Evolutionary conservation across 176 grass and related monocot genomes (phyloP), one percentile per base, ranked within the genome.

Genomic region (Oryza meyeriana): DNA sequence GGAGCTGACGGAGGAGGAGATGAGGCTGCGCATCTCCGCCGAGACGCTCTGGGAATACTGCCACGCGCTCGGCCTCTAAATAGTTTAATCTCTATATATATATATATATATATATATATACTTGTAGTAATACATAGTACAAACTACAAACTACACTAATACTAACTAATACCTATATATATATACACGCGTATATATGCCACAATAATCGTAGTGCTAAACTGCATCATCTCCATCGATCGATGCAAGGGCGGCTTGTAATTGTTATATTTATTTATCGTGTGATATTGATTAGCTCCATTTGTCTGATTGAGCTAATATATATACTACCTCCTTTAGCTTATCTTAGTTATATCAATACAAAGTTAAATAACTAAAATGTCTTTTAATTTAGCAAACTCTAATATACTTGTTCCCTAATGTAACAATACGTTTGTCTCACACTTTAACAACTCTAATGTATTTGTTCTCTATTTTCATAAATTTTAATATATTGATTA

Each of bases 1-100:
- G 42, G 64, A 78, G 17, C 89, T 91, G 34, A 91, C 89, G 0
- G 82, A 50, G 16, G 78, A 91, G 30, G 65, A 24, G 0, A 85
- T 4, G 41, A 67, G 52, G 7, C 86, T 91, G 18, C 79, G 65
- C 1, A 31, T n/a, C 6, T 91, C 89, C 0, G 89, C 85, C 1
- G 58, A 82, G n/a, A 88, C 78, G 2, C 82, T 91, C 25, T 81
- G 85, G 81, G 82, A 67, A 7, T 62, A 79, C 34, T 86, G 84
- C 44, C 68, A 34, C 62, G 24, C 59, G 6, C 89, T 91, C 2
- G 78, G 39, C 9, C 59, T 90, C 32, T 85, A 18, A 82, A 13
- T 16, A 27, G 2, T 12, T 1, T 17, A 29, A 16, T 3, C 13
- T 50, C 1, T 50, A 55, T 22, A 55, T 55, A 57, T n/a, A 8